A percentile compares a stretch with the other conserved stretches of the same genome.
These are phyloP conservation scores for Massariosphaeria phaeospora DNA, from an alignment of 495 filamentous ascomycete genomes.

Conservation along the genomic window DNA sequence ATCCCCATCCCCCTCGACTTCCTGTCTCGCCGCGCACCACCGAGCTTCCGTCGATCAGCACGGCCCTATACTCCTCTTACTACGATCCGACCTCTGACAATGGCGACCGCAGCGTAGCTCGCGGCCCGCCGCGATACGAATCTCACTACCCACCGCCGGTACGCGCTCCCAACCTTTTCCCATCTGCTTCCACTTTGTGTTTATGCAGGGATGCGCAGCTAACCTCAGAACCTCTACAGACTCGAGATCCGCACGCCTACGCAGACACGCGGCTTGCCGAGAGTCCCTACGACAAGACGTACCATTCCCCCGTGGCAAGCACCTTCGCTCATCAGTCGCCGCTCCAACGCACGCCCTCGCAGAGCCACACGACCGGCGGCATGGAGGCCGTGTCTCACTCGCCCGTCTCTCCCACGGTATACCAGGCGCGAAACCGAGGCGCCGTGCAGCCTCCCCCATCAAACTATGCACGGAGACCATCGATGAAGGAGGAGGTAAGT, in stretches of 20 bases:
- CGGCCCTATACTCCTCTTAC: constrained; percentile 36
- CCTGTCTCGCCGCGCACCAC: constrained; percentile 19
- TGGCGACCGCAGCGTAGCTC: constrained; percentile 32
- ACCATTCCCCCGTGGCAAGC: constrained; percentile 23
- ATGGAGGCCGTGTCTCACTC: constrained; percentile 34
- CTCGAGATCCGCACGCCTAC: constrained; percentile 33
- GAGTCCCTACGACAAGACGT: constrained; percentile 23
- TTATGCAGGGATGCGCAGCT: constrained; percentile 16
- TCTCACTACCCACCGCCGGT: constrained; percentile 42
- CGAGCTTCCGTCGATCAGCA: constrained; percentile 37
- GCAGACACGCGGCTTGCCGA: constrained; percentile 29
- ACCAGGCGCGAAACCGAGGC: constrained; percentile 26
- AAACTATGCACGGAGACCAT: constrained; percentile 22
- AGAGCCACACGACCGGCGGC: constrained; percentile 14
- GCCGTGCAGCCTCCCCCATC: constrained; percentile 29
- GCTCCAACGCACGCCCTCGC: constrained; percentile 24
- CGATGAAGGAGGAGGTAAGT: constrained; percentile 29
- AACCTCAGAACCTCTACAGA: constrained; percentile 16
- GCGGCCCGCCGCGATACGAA: constrained; percentile 35
- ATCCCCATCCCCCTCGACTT: background rate
- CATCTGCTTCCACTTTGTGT: background rate
- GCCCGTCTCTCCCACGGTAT: constrained; percentile 33
- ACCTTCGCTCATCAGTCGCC: constrained; percentile 33
- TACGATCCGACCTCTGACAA: constrained; percentile 49
- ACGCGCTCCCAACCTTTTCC: background rate